phyloP scores from a whole-genome alignment of 805 yeast genomes.

The Wickerhamomyces chambardii region DNA sequence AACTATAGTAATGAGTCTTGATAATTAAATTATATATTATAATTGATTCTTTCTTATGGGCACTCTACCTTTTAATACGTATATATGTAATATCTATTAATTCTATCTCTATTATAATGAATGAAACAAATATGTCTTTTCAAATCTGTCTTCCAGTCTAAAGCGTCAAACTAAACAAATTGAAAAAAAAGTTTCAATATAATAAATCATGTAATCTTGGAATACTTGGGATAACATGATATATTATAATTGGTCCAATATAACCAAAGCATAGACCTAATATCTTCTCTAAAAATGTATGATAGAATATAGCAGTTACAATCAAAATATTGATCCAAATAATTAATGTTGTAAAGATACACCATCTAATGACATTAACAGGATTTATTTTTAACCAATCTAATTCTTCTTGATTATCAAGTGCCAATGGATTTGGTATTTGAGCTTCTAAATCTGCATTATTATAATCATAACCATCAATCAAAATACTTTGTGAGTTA shows the following conservation, averaged over 20 bases:
- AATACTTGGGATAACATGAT: constrained; percentile 15
- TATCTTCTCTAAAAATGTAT: constrained; percentile 65
- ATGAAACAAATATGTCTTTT: no score
- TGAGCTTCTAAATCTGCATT: constrained; percentile 3
- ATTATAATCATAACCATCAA: background rate
- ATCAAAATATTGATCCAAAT: constrained; percentile 52
- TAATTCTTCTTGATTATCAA: background rate
- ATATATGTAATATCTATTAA: no score
- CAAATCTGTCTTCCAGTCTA: no score
- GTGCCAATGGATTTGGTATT: background rate
- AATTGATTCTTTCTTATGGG: no score
- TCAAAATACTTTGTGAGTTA: background rate
- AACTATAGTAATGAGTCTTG: constrained; percentile 10
- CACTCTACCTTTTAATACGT: no score
- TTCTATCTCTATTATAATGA: no score
- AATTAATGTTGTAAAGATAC: constrained; percentile 9
- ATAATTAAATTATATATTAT: no score
- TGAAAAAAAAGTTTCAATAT: no score
- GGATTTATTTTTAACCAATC: constrained; percentile 5
- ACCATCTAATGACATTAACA: constrained; percentile 7
- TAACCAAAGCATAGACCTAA: constrained; percentile 63
- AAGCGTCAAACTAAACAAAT: no score
- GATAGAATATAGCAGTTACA: constrained; percentile 80
- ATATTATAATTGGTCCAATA: constrained; percentile 37
- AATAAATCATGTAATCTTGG: background rate